Conservation (phyloP, 169 alveolate genomes). For the Cryptosporidium andersoni region DNA sequence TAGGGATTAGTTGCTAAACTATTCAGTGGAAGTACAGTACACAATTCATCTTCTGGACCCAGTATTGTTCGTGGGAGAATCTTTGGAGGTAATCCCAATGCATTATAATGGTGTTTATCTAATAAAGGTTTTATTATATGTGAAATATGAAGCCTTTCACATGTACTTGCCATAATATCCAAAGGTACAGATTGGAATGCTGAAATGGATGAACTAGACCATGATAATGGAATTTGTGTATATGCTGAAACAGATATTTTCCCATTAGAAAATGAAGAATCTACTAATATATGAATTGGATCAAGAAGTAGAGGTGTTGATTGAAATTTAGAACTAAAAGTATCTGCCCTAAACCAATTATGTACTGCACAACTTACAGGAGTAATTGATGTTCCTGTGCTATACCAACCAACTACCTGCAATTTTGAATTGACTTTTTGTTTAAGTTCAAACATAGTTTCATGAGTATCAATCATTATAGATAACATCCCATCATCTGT, state of each 20-base stretch:
- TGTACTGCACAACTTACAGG: conserved; percentile 91
- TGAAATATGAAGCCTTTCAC: conserved; percentile 58
- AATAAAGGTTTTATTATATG: conserved; percentile 35
- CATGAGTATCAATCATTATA: conserved; percentile 90
- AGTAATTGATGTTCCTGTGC: conserved; percentile 89
- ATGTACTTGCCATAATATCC: conserved; percentile 48
- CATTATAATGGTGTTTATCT: conserved; percentile 57
- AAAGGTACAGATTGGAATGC: conserved; percentile 51
- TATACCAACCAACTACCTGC: conserved; percentile 89
- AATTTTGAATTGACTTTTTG: conserved; percentile 87
- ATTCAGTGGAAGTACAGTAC: conserved; percentile 57
- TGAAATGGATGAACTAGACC: conserved; percentile 37
- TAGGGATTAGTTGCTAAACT: background rate
- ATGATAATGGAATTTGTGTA: conserved; percentile 39
- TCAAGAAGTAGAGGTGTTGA: conserved; percentile 88
- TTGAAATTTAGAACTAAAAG: conserved; percentile 82
- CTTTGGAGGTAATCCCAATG: conserved; percentile 63
- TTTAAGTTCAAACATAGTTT: conserved; percentile 87
- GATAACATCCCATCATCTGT: conserved; percentile 90
- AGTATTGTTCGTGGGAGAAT: conserved; percentile 46
- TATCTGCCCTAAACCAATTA: conserved; percentile 89
- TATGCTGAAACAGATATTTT: conserved; percentile 82
- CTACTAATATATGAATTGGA: conserved; percentile 90
- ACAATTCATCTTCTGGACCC: conserved; percentile 66
- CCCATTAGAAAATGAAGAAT: conserved; percentile 87